phyloP scores from a whole-genome alignment of 352 stramenopile genomes.

The Phytophthora multivora region DNA sequence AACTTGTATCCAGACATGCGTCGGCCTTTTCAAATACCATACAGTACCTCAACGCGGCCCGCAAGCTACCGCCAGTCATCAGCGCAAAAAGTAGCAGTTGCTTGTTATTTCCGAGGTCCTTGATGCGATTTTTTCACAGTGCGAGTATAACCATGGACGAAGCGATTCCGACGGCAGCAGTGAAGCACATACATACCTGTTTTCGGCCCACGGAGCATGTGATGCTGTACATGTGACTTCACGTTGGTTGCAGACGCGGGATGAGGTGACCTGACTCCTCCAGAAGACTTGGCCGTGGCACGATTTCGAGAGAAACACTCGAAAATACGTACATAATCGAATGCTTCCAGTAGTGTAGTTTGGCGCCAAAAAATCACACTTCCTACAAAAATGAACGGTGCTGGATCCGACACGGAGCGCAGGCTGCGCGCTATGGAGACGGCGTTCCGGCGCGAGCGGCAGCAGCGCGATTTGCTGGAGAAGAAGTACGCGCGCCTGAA shows the following conservation, averaged over 20 bases:
- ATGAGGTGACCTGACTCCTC: not conserved
- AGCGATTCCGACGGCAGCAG: no score
- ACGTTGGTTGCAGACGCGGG: not conserved
- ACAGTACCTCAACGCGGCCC: not conserved
- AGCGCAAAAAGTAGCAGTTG: no score
- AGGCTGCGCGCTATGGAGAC: conserved; percentile 48
- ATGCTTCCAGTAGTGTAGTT: not conserved
- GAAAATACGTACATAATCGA: not conserved
- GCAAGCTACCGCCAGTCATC: not conserved
- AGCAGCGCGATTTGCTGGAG: conserved; percentile 56
- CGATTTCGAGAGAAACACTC: not conserved
- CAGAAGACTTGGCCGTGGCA: not conserved
- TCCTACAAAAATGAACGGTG: conserved; percentile 13
- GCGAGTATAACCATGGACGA: no score
- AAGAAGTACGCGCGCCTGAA: conserved; percentile 80
- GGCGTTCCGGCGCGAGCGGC: conserved; percentile 52
- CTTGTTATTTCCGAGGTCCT: no score
- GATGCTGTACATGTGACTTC: not conserved
- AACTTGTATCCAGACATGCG: not conserved
- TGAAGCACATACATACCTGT: no score
- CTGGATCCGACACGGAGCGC: conserved; percentile 26
- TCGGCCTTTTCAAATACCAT: not conserved
- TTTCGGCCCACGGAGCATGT: not conserved
- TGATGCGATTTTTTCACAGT: no score
- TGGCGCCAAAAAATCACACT: conserved; percentile 9